Percentiles rank a stretch among this genome's conserved stretches.
These are phyloP conservation scores for Aegilops bicornis DNA, from an alignment of 176 grass and related monocot species.

Conservation along the genomic window DNA sequence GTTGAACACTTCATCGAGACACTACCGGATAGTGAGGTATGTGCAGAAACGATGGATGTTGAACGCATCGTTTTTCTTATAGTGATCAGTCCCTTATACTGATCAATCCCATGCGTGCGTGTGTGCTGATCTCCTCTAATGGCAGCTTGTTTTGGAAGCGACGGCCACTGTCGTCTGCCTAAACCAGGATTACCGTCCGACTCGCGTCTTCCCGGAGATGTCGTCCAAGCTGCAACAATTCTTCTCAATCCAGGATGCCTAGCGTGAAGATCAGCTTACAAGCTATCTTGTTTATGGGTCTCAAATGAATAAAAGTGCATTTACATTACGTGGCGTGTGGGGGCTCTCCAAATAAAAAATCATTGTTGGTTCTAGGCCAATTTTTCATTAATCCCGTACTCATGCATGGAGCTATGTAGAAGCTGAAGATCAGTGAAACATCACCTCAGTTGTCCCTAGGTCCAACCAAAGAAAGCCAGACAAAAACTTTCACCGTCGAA, in stretches of 20 bases:
- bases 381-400: too few species aligned
- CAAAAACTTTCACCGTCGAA: too few species aligned
- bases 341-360: too few species aligned
- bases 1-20: constrained; percentile 55
- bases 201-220: constrained; percentile 50
- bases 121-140: neutral
- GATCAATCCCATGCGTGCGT: neutral
- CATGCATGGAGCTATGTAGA: too few species aligned
- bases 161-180: constrained; percentile 47
- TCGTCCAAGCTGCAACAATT: constrained; percentile 43
- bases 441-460: too few species aligned
- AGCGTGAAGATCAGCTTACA: neutral
- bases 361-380: too few species aligned
- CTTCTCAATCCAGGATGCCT: constrained; percentile 30
- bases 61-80: neutral
- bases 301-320: too few species aligned
- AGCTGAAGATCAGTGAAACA: too few species aligned
- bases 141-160: constrained; percentile 69
- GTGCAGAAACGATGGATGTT: too few species aligned
- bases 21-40: constrained; percentile 50
- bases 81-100: neutral
- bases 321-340: too few species aligned
- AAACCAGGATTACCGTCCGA: constrained; percentile 42
- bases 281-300: too few species aligned
- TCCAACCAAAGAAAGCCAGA: too few species aligned